Evolutionary conservation across 257 asterid genomes (phyloP).

Genomic region (Penstemon newberryi): DNA sequence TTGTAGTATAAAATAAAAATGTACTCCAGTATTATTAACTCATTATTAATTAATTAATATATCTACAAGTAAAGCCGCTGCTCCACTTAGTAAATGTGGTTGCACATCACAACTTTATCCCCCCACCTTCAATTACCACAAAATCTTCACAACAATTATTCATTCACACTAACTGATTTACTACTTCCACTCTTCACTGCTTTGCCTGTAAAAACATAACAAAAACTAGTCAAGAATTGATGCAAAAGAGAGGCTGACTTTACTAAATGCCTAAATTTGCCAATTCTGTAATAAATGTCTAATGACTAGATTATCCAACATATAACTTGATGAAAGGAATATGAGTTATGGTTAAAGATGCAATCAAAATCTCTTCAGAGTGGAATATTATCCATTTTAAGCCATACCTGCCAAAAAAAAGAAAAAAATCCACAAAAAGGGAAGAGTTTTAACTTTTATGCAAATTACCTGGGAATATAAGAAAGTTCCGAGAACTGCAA

Average conservation of each 20-base stretch:
- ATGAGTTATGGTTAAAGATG: neutral
- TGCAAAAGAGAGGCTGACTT: too few species aligned
- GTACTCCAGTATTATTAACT: constrained; percentile 10
- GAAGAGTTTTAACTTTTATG: neutral
- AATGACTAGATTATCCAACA: neutral
- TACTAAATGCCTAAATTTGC: too few species aligned
- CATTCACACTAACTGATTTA: neutral
- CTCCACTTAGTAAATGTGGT: constrained; percentile 24
- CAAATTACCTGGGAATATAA: constrained; percentile 85
- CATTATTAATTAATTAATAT: constrained; percentile 31
- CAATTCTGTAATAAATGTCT: neutral
- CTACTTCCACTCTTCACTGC: constrained; percentile 37
- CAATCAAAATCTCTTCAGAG: neutral
- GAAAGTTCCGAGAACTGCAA: constrained; percentile 91
- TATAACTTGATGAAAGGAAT: neutral
- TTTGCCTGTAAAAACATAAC: constrained; percentile 45
- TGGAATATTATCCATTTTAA: neutral
- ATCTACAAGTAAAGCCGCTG: constrained; percentile 48
- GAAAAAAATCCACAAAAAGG: constrained; percentile 11
- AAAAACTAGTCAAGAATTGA: neutral
- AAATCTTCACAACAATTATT: too few species aligned
- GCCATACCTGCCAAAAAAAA: too few species aligned
- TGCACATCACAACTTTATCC: constrained; percentile 18
- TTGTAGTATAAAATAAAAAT: constrained; percentile 11
- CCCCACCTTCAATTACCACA: too few species aligned